Evolutionary conservation across 2,329 filamentous ascomycete genomes (phyloP).

Genomic region (Amauroascus verrucosus): DNA sequence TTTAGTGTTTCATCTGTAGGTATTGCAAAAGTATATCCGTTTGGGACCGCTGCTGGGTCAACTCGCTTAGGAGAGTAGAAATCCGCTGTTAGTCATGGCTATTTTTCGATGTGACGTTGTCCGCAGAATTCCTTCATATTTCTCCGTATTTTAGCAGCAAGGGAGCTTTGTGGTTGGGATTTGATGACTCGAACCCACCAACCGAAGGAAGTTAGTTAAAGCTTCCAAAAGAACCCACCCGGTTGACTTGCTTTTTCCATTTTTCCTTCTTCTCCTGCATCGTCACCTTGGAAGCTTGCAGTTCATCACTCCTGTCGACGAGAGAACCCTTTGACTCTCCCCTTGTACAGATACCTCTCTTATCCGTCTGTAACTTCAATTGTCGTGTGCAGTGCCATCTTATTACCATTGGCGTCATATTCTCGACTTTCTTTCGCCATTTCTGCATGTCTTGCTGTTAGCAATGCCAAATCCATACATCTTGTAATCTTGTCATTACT

Average conservation of each 20-base stretch:
- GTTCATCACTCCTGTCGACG: background rate
- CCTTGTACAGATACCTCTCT: too few relatives aligned
- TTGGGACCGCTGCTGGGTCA: too few relatives aligned
- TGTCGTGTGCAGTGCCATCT: background rate
- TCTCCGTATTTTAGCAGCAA: too few relatives aligned
- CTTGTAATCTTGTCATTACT: background rate
- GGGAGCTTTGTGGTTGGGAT: background rate
- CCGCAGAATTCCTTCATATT: too few relatives aligned
- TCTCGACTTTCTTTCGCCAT: background rate
- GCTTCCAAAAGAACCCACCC: background rate
- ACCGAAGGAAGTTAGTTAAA: background rate
- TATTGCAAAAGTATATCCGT: too few relatives aligned
- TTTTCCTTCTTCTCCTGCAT: background rate
- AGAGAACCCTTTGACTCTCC: too few relatives aligned
- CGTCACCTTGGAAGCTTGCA: background rate
- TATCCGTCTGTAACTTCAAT: background rate
- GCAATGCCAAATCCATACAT: background rate
- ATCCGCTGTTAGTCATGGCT: too few relatives aligned
- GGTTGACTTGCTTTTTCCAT: background rate
- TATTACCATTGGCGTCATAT: background rate
- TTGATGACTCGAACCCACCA: background rate
- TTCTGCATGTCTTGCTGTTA: background rate
- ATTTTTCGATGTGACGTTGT: too few relatives aligned
- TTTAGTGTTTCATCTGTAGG: too few relatives aligned
- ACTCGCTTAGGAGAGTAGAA: too few relatives aligned